Percentiles rank a stretch among this genome's conserved stretches.
These are phyloP conservation scores for Avena atlantica DNA, from an alignment of 176 grass and related monocot species.

Conservation along the genomic window DNA sequence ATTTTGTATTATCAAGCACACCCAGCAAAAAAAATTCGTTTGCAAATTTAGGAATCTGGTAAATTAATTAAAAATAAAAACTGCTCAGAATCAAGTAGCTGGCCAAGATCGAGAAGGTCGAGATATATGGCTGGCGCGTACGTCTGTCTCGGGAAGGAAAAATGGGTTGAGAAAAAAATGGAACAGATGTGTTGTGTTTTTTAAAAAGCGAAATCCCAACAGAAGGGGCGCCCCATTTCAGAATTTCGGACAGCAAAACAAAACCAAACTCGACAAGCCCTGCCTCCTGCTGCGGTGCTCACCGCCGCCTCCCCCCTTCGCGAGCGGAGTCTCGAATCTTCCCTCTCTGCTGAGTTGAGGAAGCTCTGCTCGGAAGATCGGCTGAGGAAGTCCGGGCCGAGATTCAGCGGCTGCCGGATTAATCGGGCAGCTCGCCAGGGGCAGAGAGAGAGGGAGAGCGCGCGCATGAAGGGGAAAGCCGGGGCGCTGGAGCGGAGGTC, in stretches of 20 bases:
- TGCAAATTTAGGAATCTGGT: neutral
- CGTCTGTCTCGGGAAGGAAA: neutral
- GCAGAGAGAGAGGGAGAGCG: neutral
- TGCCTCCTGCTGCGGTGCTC: conserved; percentile 22
- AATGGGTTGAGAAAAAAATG: neutral
- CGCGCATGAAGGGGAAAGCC: conserved; percentile 66
- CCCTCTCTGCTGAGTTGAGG: neutral
- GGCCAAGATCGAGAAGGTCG: neutral
- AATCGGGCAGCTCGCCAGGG: neutral
- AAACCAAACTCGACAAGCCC: conserved; percentile 16
- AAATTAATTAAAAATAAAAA: neutral
- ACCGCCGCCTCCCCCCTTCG: conserved; percentile 21
- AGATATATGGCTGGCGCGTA: neutral
- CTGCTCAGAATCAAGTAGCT: neutral
- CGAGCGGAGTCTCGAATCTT: conserved; percentile 17
- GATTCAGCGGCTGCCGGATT: conserved; percentile 30
- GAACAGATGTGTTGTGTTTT: conserved; percentile 18
- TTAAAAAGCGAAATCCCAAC: conserved; percentile 36
- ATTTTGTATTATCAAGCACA: neutral
- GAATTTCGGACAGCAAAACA: conserved; percentile 27
- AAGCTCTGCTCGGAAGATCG: conserved; percentile 32
- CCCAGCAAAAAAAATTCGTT: too few relatives aligned
- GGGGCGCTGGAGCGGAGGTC: conserved; percentile 55
- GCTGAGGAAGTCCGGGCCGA: neutral
- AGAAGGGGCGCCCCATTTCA: conserved; percentile 42